Conservation (phyloP, 495 filamentous ascomycete genomes). For the Penicillium ucsense region DNA sequence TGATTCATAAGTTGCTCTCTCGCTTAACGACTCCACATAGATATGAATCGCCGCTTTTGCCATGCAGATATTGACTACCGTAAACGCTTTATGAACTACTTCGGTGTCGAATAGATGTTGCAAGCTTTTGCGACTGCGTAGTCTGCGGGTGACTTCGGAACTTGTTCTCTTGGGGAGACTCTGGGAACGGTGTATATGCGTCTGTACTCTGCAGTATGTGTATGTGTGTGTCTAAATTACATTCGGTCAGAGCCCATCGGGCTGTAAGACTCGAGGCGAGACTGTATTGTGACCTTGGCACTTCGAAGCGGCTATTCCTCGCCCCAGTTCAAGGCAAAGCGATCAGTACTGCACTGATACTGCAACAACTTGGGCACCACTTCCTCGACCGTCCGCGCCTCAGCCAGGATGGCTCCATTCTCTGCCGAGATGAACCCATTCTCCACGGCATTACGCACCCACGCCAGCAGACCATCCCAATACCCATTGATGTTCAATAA, state of each 20-base stretch:
- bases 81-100: not conserved
- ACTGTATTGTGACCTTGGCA: no score
- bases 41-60: conserved; percentile 26
- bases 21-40: conserved; percentile 26
- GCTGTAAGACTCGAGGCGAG: no score
- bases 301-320: conserved; percentile 38
- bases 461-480: conserved; percentile 75
- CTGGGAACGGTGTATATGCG: no score
- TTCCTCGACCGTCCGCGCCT: conserved; percentile 62
- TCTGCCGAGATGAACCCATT: conserved; percentile 62
- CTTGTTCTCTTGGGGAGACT: no score
- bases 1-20: conserved; percentile 46
- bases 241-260: no score
- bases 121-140: not conserved
- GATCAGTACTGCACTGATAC: conserved; percentile 63
- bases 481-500: conserved; percentile 82
- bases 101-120: not conserved
- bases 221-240: no score
- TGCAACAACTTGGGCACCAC: conserved; percentile 58
- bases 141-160: no score
- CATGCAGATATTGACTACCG: not conserved
- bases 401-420: conserved; percentile 66
- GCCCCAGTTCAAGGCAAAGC: conserved; percentile 76
- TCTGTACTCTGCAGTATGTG: no score
- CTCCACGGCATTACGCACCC: conserved; percentile 70